Base-by-base conservation (phyloP, 2,329 filamentous ascomycete genomes). In the Fusarium secorum region DNA sequence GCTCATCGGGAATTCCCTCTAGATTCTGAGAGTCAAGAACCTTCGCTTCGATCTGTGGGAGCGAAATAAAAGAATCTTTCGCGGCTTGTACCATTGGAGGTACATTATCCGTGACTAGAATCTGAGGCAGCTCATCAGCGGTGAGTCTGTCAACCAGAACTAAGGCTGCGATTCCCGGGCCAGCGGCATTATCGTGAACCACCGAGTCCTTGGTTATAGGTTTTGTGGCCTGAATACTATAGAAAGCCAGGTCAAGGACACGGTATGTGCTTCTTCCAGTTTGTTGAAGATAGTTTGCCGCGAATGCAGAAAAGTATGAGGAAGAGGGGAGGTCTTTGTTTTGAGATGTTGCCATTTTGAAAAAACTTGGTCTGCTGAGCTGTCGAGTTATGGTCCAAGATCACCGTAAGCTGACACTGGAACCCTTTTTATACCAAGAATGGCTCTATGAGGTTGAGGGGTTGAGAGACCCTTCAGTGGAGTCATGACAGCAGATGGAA, bases 131-230 rank as follows among this genome's bases (percentile, higher is more conserved):
- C 1, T 52, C 44, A 11, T 57, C 51, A 13, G 60, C 32, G 0
- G 63, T 26, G 13, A 75, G 22, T 2, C 36, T 65, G 3, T 67
- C 64, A 13, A 74, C n/a, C 11, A 80, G 48, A 30, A 75, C 71
- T 3, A 76, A 71, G 1, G 79, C 69, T 18, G 76, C 78, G 3
- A 76, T 77, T 11, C 79, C 79, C 0, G 79, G 79, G 1, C 79
- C 78, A 9, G 78, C 77, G 13, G 78, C 79, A 56, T 76, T 79
- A 44, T 80, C 79, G 55, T 80, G 79, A 11, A 80, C 61, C 11
- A 74, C 42, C 1, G 78, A 79, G 4, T 68, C 48, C 15, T 72
- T 66, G 11, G 52, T 74, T 15, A 80, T 65, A 13, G 74, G 73
- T 0, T 33, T 59, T 18, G 44, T 53, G 6, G 52, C 46, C 20